Conservation (phyloP, 306 rosid species). For the Malus sieversii region DNA sequence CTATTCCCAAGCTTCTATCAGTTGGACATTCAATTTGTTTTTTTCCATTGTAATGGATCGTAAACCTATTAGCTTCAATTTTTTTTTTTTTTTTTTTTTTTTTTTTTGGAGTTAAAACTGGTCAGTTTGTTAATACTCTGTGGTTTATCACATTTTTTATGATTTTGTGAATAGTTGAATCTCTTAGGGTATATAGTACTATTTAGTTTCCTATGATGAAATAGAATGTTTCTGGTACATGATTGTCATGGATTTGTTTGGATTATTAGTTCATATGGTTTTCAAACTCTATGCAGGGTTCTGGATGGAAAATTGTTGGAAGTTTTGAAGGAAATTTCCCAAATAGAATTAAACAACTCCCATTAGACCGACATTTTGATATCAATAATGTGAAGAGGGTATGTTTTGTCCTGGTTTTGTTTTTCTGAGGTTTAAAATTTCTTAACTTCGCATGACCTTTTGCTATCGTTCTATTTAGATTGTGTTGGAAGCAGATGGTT, state of each 20-base stretch:
- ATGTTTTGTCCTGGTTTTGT: slow-evolving; percentile 16
- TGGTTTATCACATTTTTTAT: not conserved
- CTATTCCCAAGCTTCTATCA: not conserved
- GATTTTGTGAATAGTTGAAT: not conserved
- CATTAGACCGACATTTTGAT: slow-evolving; percentile 93
- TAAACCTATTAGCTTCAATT: not conserved
- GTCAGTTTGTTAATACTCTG: not conserved
- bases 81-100: not conserved
- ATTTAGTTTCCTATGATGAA: not conserved
- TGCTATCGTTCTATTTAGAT: slow-evolving; percentile 40
- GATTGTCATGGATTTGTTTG: not conserved
- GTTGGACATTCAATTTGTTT: not conserved
- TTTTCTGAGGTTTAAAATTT: not conserved
- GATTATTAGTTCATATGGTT: not conserved
- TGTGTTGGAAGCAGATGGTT: slow-evolving; percentile 99
- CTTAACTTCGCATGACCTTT: not conserved
- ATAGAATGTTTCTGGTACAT: not conserved
- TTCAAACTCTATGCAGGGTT: slow-evolving; percentile 51
- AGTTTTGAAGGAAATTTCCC: slow-evolving; percentile 96
- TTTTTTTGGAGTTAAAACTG: too few relatives aligned
- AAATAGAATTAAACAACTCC: slow-evolving; percentile 89
- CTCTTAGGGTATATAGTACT: not conserved
- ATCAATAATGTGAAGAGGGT: slow-evolving; percentile 96
- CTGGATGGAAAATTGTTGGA: slow-evolving; percentile 99
- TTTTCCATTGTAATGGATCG: not conserved